A percentile compares a stretch with the other conserved stretches of the same genome.
Evolutionary conservation across 1,284 basidiomycete genomes (phyloP).

Genomic region (Porogramme epimiltina): DNA sequence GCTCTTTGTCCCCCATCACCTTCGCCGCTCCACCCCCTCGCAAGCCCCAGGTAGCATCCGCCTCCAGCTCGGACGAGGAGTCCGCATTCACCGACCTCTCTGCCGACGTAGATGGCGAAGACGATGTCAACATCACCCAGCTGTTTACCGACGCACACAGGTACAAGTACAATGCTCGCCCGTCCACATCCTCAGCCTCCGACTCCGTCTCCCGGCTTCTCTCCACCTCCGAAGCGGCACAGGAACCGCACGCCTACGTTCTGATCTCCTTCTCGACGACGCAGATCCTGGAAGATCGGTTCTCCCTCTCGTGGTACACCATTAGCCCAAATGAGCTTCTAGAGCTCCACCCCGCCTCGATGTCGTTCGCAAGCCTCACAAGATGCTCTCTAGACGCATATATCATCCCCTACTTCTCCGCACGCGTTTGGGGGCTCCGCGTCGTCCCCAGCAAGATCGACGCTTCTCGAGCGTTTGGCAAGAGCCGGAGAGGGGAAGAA

Average conservation of each 20-base stretch:
- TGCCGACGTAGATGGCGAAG: constrained; percentile 5
- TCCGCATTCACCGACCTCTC: not conserved
- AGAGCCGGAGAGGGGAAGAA: constrained; percentile 12
- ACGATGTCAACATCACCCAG: constrained; percentile 16
- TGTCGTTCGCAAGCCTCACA: constrained; percentile 44
- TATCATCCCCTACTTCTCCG: constrained; percentile 68
- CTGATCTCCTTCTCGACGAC: constrained; percentile 68
- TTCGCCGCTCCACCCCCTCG: constrained; percentile 43
- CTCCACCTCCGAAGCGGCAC: not conserved
- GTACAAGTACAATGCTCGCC: constrained; percentile 22
- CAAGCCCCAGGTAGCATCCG: constrained; percentile 1
- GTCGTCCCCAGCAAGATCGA: constrained; percentile 36
- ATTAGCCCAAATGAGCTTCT: constrained; percentile 63
- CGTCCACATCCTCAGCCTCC: constrained; percentile 16
- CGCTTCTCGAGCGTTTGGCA: constrained; percentile 16
- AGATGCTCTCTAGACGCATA: constrained; percentile 49
- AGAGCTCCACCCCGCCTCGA: constrained; percentile 53
- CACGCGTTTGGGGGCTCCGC: constrained; percentile 56
- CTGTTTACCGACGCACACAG: constrained; percentile 15
- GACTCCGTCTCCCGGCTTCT: constrained; percentile 14
- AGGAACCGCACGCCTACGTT: constrained; percentile 31
- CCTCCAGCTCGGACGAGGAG: constrained; percentile 3
- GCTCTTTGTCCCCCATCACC: constrained; percentile 59
- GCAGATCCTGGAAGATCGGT: constrained; percentile 66
- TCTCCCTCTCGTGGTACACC: constrained; percentile 55